Conservation (phyloP, 2,329 filamentous ascomycete species). For the Aplosporella prunicola region DNA sequence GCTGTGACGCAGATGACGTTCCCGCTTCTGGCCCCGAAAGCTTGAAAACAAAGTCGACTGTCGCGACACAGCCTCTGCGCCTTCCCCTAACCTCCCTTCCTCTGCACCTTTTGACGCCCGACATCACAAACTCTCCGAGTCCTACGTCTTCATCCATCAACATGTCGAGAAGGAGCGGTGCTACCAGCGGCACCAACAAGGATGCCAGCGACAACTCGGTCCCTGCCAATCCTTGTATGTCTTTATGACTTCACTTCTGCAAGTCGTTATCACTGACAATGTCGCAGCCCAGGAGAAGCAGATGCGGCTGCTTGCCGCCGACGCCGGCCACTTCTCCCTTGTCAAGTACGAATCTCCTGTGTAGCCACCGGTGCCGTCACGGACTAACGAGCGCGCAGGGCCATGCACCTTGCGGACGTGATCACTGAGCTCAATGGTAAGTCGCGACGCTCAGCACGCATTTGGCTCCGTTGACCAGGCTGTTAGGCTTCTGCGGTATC, state of each 20-base stretch:
- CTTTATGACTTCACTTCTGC: neutral
- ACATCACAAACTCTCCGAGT: neutral
- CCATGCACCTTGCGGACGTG: slow-evolving; percentile 69
- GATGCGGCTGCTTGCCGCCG: slow-evolving; percentile 58
- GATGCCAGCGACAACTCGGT: slow-evolving; percentile 32
- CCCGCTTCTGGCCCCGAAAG: slow-evolving; percentile 9
- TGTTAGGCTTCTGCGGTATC: slow-evolving; percentile 68
- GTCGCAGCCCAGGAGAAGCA: slow-evolving; percentile 61
- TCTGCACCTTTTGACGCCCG: neutral
- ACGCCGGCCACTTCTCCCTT: slow-evolving; percentile 62
- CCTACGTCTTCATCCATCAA: neutral
- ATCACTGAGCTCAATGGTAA: slow-evolving; percentile 72
- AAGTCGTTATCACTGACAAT: slow-evolving; percentile 11
- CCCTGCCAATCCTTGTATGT: slow-evolving; percentile 27
- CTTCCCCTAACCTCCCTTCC: neutral
- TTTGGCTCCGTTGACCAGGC: neutral
- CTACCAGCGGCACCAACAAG: slow-evolving; percentile 42
- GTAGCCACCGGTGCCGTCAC: neutral
- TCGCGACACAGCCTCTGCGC: slow-evolving; percentile 10
- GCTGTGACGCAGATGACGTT: too few species aligned
- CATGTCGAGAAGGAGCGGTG: slow-evolving; percentile 57
- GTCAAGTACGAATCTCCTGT: slow-evolving; percentile 27
- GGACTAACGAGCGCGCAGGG: slow-evolving; percentile 22
- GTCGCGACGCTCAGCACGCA: neutral
- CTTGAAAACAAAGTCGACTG: slow-evolving; percentile 11